Evolutionary conservation across 805 yeast genomes (phyloP).

Genomic region (Starmerella vaccinii): DNA sequence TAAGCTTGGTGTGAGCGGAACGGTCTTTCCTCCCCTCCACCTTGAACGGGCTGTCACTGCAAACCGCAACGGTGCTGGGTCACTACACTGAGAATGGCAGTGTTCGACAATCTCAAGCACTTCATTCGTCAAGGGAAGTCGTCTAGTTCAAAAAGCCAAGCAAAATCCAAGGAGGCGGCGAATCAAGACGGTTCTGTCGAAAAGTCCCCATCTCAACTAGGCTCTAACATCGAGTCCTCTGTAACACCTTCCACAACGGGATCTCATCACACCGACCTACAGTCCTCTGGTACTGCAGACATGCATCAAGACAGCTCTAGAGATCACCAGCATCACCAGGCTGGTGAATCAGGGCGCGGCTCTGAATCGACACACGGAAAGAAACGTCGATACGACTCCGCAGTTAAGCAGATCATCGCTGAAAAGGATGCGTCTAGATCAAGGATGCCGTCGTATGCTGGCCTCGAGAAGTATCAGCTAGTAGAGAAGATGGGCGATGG

Average conservation of each 20-base stretch:
- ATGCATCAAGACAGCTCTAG: background rate
- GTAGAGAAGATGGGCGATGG: constrained; percentile 50
- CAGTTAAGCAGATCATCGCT: constrained; percentile 34
- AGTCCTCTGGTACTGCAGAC: background rate
- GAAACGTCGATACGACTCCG: constrained; percentile 30
- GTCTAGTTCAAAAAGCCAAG: constrained; percentile 34
- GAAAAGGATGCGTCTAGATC: constrained; percentile 31
- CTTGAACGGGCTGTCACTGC: background rate
- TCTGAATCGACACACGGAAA: constrained; percentile 10
- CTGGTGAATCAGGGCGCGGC: background rate
- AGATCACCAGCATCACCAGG: background rate
- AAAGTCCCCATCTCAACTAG: background rate
- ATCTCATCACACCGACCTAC: background rate
- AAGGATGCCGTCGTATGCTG: constrained; percentile 33
- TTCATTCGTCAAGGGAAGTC: constrained; percentile 57
- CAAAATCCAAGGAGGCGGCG: background rate
- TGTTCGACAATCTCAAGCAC: constrained; percentile 43
- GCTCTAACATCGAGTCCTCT: background rate
- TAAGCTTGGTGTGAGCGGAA: background rate
- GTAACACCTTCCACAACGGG: background rate
- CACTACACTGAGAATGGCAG: constrained; percentile 20
- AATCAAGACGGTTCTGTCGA: background rate
- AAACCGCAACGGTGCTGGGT: background rate
- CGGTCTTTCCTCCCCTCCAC: background rate
- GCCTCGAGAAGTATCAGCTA: constrained; percentile 32